Evolutionary conservation across 768 basidiomycete genomes (phyloP).

Genomic region (Rhodotorula toruloides): DNA sequence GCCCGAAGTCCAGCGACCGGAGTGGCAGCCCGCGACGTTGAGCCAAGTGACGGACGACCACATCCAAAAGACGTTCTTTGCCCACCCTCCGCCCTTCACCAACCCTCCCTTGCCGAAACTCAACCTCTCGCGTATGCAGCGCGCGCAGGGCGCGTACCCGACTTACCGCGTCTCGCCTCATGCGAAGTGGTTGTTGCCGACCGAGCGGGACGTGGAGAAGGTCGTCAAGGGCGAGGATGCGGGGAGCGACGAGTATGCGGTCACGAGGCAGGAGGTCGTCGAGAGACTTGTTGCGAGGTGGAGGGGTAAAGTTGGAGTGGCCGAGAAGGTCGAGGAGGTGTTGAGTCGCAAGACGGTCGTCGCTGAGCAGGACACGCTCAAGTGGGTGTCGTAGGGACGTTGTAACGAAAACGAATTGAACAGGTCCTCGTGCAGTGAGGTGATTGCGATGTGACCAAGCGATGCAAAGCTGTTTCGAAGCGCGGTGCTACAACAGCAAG

Average conservation of each 20-base stretch:
- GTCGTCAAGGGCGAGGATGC: slow-evolving; percentile 62
- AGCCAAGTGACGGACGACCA: slow-evolving; percentile 57
- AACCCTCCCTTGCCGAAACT: slow-evolving; percentile 32
- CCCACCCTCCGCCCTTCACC: slow-evolving; percentile 23
- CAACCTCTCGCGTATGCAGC: slow-evolving; percentile 25
- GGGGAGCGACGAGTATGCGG: slow-evolving; percentile 59
- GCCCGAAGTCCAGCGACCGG: slow-evolving; percentile 51
- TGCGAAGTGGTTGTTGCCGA: slow-evolving; percentile 62
- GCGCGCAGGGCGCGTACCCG: slow-evolving; percentile 42
- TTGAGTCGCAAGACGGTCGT: slow-evolving; percentile 61
- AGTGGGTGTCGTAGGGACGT: slow-evolving; percentile 22
- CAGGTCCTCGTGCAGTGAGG: neutral
- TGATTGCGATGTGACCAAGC: too few relatives aligned
- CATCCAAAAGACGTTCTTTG: slow-evolving; percentile 64
- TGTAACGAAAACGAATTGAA: neutral
- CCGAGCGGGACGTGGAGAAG: slow-evolving; percentile 65
- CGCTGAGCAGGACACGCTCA: slow-evolving; percentile 35
- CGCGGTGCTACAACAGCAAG: too few relatives aligned
- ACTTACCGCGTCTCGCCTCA: slow-evolving; percentile 42
- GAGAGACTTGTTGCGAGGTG: slow-evolving; percentile 54
- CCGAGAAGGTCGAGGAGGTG: slow-evolving; percentile 72
- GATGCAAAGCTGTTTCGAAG: too few relatives aligned
- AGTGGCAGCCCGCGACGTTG: slow-evolving; percentile 66
- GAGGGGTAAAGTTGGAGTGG: slow-evolving; percentile 59
- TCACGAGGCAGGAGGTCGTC: slow-evolving; percentile 63